Evolutionary conservation across 2,329 filamentous ascomycete species (phyloP).

Genomic region (Hypoxylon sp.): DNA sequence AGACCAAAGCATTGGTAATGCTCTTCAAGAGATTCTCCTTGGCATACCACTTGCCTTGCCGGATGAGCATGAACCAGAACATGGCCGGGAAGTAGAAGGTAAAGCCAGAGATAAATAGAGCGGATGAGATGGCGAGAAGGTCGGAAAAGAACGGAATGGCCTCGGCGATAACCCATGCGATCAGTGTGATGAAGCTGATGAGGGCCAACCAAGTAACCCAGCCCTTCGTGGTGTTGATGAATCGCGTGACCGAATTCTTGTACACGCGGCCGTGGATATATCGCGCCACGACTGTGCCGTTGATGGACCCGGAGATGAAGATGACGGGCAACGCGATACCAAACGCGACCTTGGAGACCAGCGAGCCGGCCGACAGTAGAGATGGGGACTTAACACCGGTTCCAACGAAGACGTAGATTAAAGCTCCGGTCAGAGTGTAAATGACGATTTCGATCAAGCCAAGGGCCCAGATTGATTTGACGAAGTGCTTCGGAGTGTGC

Average conservation of each 20-base stretch:
- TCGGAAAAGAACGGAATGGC: constrained; percentile 80
- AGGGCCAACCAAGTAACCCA: constrained; percentile 68
- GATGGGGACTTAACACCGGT: constrained; percentile 69
- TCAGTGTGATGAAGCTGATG: constrained; percentile 67
- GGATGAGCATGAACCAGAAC: constrained; percentile 53
- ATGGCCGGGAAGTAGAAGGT: constrained; percentile 54
- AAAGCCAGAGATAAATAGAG: constrained; percentile 65
- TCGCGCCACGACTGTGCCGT: constrained; percentile 66
- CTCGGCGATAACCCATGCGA: constrained; percentile 78
- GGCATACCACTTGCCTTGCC: constrained; percentile 48
- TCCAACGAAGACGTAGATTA: constrained; percentile 74
- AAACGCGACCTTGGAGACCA: constrained; percentile 71
- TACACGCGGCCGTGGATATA: constrained; percentile 54
- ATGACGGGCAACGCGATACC: constrained; percentile 74
- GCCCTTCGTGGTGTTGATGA: constrained; percentile 53
- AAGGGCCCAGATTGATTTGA: constrained; percentile 62
- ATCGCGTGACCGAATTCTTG: constrained; percentile 49
- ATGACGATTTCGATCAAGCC: constrained; percentile 67
- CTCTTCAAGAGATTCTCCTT: constrained; percentile 48
- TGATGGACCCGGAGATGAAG: constrained; percentile 73
- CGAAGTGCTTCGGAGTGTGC: constrained; percentile 56
- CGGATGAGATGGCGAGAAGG: constrained; percentile 68
- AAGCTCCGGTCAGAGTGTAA: constrained; percentile 70
- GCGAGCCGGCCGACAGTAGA: constrained; percentile 65
- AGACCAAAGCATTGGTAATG: constrained; percentile 44